phyloP scores from a whole-genome alignment of 169 alveolate species.

The Plasmodium coatneyi region DNA sequence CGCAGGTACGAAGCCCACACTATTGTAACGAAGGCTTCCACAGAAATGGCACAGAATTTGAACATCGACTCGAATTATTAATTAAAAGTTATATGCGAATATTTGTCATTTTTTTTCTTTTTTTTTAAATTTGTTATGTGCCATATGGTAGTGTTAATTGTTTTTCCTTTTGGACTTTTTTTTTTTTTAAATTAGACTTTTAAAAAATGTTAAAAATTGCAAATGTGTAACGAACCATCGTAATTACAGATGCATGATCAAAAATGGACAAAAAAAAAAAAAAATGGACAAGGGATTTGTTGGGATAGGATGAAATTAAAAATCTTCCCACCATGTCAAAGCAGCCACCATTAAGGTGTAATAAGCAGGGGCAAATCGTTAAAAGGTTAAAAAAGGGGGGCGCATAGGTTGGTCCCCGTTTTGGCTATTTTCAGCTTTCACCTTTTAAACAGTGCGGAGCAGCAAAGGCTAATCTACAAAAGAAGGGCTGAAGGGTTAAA shows the following conservation, averaged over 20 bases:
- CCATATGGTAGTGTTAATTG: not conserved
- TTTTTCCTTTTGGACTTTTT: not conserved
- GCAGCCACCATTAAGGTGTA: not conserved
- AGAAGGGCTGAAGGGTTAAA: not conserved
- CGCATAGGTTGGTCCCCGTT: not conserved
- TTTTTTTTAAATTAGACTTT: not conserved
- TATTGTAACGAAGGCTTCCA: constrained; percentile 88
- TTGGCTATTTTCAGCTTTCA: not conserved
- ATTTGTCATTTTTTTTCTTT: constrained; percentile 12
- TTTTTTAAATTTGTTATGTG: not conserved
- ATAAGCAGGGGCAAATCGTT: not conserved
- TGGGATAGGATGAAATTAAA: not conserved
- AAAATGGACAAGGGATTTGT: not conserved
- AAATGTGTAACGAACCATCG: not conserved
- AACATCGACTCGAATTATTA: constrained; percentile 49
- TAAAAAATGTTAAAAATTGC: not conserved
- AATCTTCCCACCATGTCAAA: not conserved
- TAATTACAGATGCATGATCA: not conserved
- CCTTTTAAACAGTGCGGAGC: not conserved
- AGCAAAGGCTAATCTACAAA: not conserved
- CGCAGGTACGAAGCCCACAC: constrained; percentile 91
- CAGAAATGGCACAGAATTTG: constrained; percentile 86
- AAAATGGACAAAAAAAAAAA: constrained; percentile 3
- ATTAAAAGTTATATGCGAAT: not conserved
- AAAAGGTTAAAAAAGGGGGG: not conserved